Evolutionary conservation across 805 yeast species (phyloP).

Genomic region (Barnettozyma populi): DNA sequence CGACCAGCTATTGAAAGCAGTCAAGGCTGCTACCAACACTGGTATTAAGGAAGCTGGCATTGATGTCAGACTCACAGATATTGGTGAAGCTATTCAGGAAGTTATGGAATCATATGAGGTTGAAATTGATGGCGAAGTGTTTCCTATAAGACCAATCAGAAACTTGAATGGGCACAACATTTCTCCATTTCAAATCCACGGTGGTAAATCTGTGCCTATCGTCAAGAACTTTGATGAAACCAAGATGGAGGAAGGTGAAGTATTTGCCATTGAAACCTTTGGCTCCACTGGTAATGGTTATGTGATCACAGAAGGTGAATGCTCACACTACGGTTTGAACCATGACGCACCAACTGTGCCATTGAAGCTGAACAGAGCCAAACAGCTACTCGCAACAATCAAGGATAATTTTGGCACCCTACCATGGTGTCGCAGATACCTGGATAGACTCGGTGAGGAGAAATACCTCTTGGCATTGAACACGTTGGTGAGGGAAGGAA

Average conservation of each 20-base stretch:
- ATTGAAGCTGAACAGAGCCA: conserved; percentile 60
- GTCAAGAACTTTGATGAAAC: conserved; percentile 90
- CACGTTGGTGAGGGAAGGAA: conserved; percentile 76
- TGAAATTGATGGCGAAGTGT: conserved; percentile 79
- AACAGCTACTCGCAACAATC: conserved; percentile 60
- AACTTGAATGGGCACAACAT: conserved; percentile 95
- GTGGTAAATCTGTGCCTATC: conserved; percentile 95
- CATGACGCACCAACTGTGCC: conserved; percentile 45
- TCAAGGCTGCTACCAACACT: conserved; percentile 87
- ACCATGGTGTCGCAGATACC: conserved; percentile 94
- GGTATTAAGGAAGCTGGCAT: conserved; percentile 93
- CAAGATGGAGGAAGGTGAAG: conserved; percentile 98
- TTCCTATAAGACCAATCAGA: conserved; percentile 83
- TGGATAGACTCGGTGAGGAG: conserved; percentile 88
- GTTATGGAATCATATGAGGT: conserved; percentile 96
- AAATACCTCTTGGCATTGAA: conserved; percentile 85
- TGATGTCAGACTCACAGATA: conserved; percentile 90
- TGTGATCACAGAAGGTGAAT: conserved; percentile 82
- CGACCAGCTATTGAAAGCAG: conserved; percentile 77
- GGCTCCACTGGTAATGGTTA: conserved; percentile 96
- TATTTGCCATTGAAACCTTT: conserved; percentile 96
- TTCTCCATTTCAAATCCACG: conserved; percentile 78
- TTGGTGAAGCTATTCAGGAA: conserved; percentile 94
- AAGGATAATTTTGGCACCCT: conserved; percentile 84
- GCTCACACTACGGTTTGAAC: conserved; percentile 83